Conservation (phyloP, 345 rosid species). For the Brassica juncea region DNA sequence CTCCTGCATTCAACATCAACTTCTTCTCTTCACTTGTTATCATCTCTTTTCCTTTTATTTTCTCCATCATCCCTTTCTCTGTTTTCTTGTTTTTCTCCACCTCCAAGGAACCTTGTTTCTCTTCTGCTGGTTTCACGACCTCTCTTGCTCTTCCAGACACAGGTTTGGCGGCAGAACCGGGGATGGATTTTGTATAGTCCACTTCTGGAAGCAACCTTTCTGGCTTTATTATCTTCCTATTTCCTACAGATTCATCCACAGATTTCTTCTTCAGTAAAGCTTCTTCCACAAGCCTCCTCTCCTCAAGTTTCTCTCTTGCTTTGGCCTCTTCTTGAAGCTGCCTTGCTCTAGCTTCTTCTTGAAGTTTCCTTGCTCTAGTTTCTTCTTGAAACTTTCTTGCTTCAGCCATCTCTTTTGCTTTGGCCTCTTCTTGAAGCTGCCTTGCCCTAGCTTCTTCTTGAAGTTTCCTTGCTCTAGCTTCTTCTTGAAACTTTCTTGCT, state of each 20-base stretch:
- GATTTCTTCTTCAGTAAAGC: slow-evolving; percentile 8
- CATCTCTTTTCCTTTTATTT: slow-evolving; percentile 30
- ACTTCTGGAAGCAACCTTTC: slow-evolving; percentile 37
- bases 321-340: slow-evolving; percentile 19
- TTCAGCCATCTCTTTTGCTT: background rate
- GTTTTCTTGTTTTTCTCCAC: slow-evolving; percentile 32
- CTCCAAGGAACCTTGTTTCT: slow-evolving; percentile 5
- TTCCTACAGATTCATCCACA: slow-evolving; percentile 11
- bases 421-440: slow-evolving; percentile 22
- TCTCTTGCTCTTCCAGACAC: slow-evolving; percentile 8
- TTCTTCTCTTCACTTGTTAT: slow-evolving; percentile 53
- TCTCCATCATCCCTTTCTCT: slow-evolving; percentile 39
- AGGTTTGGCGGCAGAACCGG: background rate
- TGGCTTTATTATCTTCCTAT: background rate
- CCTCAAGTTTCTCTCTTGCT: slow-evolving; percentile 13
- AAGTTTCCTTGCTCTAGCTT: slow-evolving; percentile 1
- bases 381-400: slow-evolving; percentile 17
- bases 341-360: background rate
- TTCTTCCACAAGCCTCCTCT: slow-evolving; percentile 18
- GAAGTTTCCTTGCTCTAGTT: background rate
- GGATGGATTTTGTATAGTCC: background rate
- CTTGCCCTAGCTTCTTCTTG: slow-evolving; percentile 11
- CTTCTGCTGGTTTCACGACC: slow-evolving; percentile 28
- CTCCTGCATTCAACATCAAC: slow-evolving; percentile 54
- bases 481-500: slow-evolving; percentile 32